Percentiles rank a stretch among this genome's conserved stretches.
Evolutionary conservation across 306 rosid species (phyloP).

Genomic region (Glycine tomentella): DNA sequence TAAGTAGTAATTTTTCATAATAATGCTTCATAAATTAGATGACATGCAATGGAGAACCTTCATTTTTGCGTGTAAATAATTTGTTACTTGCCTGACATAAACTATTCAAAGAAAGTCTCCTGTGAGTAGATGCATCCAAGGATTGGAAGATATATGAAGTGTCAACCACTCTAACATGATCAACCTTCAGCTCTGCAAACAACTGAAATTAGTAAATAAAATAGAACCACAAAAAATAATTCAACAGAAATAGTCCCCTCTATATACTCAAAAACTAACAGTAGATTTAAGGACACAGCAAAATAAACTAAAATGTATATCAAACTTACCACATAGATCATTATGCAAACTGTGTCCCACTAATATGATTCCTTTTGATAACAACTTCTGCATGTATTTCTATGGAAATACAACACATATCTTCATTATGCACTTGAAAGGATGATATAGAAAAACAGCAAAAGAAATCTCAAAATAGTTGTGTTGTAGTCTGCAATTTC

Average conservation of each 20-base stretch:
- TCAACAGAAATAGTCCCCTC: not conserved
- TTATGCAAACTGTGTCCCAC: conserved; percentile 90
- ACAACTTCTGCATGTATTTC: conserved; percentile 63
- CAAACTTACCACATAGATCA: conserved; percentile 70
- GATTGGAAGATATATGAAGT: conserved; percentile 76
- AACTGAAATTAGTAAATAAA: conserved; percentile 36
- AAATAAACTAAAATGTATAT: conserved; percentile 8
- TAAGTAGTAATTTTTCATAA: not conserved
- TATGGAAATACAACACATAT: conserved; percentile 44
- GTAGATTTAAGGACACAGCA: conserved; percentile 15
- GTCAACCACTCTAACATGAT: conserved; percentile 79
- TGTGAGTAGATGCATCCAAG: conserved; percentile 54
- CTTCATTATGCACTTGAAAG: conserved; percentile 41
- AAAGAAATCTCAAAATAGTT: conserved; percentile 58
- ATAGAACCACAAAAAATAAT: conserved; percentile 26
- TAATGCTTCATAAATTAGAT: conserved; percentile 8
- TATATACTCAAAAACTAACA: conserved; percentile 22
- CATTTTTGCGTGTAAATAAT: conserved; percentile 18
- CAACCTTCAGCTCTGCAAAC: conserved; percentile 74
- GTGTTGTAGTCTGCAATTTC: conserved; percentile 76
- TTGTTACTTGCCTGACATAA: conserved; percentile 81
- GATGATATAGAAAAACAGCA: conserved; percentile 15
- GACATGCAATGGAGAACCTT: conserved; percentile 1
- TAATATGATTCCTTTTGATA: conserved; percentile 70
- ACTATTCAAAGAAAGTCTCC: conserved; percentile 75